Evolutionary conservation across 2,329 filamentous ascomycete genomes (phyloP).

Genomic region (Scedosporium apiospermum): DNA sequence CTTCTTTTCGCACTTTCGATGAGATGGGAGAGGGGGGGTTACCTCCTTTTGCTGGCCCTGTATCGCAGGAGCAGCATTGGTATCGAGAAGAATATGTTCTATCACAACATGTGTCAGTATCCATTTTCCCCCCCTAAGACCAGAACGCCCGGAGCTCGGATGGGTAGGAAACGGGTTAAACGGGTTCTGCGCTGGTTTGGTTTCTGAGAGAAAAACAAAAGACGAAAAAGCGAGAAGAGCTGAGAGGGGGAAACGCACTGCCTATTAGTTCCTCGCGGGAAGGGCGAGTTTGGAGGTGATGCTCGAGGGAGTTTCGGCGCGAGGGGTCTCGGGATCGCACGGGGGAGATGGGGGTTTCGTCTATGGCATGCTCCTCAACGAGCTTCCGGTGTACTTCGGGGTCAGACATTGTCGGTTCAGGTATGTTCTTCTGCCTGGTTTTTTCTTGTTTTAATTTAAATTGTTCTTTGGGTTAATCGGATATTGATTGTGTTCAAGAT

Average conservation of each 20-base stretch:
- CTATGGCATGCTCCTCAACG: constrained; percentile 22
- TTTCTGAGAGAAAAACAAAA: too few relatives aligned
- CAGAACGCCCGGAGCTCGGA: not conserved
- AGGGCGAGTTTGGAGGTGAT: constrained; percentile 62
- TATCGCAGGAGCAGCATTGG: constrained; percentile 67
- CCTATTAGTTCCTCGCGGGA: constrained; percentile 71
- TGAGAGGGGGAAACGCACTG: constrained; percentile 9
- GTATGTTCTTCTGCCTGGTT: not conserved
- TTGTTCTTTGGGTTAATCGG: not conserved
- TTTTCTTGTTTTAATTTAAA: not conserved
- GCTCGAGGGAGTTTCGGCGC: constrained; percentile 62
- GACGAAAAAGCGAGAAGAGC: not conserved
- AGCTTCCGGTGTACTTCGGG: not conserved
- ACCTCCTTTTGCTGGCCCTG: constrained; percentile 71
- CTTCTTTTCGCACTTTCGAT: constrained; percentile 4
- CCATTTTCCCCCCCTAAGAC: not conserved
- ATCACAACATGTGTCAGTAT: constrained; percentile 13
- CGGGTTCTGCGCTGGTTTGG: too few relatives aligned
- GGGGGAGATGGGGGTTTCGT: constrained; percentile 44
- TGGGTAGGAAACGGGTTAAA: not conserved
- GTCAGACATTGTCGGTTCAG: constrained; percentile 1
- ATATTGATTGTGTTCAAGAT: too few relatives aligned
- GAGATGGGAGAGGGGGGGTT: constrained; percentile 12
- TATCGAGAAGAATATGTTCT: constrained; percentile 83
- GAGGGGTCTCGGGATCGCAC: constrained; percentile 19